Conservation (phyloP, 2,329 filamentous ascomycete genomes). For the Didymella pinodella region DNA sequence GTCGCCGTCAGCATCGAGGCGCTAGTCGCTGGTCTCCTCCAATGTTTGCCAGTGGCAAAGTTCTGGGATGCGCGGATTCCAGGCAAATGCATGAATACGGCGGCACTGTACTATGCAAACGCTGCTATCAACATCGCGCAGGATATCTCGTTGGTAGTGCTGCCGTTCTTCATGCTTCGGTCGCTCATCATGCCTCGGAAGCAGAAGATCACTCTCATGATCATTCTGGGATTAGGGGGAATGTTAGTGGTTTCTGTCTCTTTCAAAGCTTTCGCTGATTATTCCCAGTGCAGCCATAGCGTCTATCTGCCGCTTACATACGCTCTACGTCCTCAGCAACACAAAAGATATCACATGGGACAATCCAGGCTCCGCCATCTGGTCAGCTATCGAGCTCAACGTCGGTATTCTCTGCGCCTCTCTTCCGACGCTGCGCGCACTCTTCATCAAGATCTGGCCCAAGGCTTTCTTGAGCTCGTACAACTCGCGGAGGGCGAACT, state of each 20-base stretch:
- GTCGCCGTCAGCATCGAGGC: background rate
- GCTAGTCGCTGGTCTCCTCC: background rate
- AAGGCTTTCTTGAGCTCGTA: background rate
- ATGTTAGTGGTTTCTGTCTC: background rate
- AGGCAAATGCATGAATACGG: background rate
- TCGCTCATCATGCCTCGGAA: background rate
- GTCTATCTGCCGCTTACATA: background rate
- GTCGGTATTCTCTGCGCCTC: background rate
- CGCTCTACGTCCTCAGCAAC: background rate
- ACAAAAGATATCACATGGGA: background rate
- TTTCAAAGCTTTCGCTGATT: background rate
- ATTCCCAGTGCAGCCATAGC: background rate
- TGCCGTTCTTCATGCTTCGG: background rate
- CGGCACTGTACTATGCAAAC: background rate
- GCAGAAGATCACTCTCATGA: background rate
- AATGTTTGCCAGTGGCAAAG: background rate
- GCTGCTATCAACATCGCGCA: background rate
- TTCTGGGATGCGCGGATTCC: background rate
- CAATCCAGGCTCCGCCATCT: background rate
- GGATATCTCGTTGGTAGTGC: background rate
- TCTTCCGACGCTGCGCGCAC: background rate
- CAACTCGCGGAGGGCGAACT: background rate
- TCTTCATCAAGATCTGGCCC: background rate
- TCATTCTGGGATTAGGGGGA: background rate
- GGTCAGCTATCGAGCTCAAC: background rate